Percentiles rank a stretch among this genome's conserved stretches.
phyloP scores from a whole-genome alignment of 2,329 filamentous ascomycete genomes.

The Aspergillus ibericus region DNA sequence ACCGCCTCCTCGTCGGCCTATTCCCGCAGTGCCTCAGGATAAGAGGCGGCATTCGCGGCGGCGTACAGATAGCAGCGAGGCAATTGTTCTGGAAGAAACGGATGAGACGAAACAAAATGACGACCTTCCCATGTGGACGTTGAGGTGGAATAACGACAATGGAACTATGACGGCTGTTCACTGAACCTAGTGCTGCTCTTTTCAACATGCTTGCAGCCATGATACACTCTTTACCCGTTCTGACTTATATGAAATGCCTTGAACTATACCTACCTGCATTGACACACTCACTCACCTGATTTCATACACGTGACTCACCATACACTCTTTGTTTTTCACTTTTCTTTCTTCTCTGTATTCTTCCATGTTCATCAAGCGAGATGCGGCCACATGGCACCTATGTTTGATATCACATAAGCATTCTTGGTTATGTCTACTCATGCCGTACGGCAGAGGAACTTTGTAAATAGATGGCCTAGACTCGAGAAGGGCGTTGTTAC shows the following conservation, averaged over 20 bases:
- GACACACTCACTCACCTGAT: not conserved
- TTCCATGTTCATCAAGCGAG: not conserved
- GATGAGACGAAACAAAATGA: slow-evolving; percentile 57
- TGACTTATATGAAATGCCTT: not conserved
- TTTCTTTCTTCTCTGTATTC: not conserved
- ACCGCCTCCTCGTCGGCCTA: slow-evolving; percentile 32
- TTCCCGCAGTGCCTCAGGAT: slow-evolving; percentile 34
- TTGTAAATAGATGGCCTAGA: not conserved
- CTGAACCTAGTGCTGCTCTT: slow-evolving; percentile 20
- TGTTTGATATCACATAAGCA: not conserved
- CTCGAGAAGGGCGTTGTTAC: not conserved
- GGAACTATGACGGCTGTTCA: slow-evolving; percentile 38
- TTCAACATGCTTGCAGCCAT: slow-evolving; percentile 1
- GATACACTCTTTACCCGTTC: slow-evolving; percentile 2
- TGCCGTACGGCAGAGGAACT: not conserved
- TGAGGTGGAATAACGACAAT: slow-evolving; percentile 45
- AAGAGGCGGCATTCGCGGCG: slow-evolving; percentile 40
- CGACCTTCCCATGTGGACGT: slow-evolving; percentile 46
- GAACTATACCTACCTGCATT: slow-evolving; percentile 8
- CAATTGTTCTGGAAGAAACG: slow-evolving; percentile 46
- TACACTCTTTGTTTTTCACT: slow-evolving; percentile 7
- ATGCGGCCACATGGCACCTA: not conserved
- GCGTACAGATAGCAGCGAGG: slow-evolving; percentile 47
- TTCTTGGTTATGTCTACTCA: not conserved
- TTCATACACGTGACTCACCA: slow-evolving; percentile 5